These are phyloP conservation scores for Cyclanthera cordifolia DNA, from an alignment of 306 rosid species.

Conservation along the genomic window DNA sequence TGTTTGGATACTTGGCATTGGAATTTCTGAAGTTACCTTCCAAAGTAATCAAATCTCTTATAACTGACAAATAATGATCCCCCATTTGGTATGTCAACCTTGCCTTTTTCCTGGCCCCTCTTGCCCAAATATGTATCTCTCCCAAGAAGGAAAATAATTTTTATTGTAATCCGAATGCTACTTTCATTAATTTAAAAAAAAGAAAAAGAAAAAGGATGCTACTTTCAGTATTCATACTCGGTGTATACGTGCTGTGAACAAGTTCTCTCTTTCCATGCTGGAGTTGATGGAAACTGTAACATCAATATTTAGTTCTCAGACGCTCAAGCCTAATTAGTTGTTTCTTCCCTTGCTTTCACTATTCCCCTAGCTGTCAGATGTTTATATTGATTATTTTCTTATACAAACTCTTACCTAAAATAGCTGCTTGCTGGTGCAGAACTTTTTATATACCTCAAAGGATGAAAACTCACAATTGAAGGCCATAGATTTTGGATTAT, in stretches of 20 bases:
- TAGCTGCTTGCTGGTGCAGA: constrained; percentile 46
- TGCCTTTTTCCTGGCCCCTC: neutral
- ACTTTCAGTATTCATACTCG: neutral
- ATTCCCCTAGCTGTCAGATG: neutral
- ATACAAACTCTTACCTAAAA: constrained; percentile 17
- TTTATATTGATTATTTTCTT: constrained; percentile 9
- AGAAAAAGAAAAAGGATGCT: no score
- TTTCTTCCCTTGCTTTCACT: neutral
- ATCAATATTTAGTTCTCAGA: neutral
- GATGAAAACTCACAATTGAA: constrained; percentile 79
- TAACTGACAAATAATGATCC: neutral
- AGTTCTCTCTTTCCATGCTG: neutral
- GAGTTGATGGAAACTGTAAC: neutral
- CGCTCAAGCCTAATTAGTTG: neutral
- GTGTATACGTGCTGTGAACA: neutral
- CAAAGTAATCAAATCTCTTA: neutral
- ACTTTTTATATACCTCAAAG: constrained; percentile 62
- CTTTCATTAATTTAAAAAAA: no score
- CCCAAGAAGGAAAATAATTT: neutral
- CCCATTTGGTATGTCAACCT: neutral
- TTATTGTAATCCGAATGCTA: no score
- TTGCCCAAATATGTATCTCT: neutral
- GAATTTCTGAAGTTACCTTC: neutral
- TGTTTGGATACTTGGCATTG: neutral
- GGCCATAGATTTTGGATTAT: constrained; percentile 95